Percentiles rank a stretch among this genome's conserved stretches.
Evolutionary conservation across 1,139 yeast genomes (phyloP).

Genomic region (Suzukiozyma palmioleophila): DNA sequence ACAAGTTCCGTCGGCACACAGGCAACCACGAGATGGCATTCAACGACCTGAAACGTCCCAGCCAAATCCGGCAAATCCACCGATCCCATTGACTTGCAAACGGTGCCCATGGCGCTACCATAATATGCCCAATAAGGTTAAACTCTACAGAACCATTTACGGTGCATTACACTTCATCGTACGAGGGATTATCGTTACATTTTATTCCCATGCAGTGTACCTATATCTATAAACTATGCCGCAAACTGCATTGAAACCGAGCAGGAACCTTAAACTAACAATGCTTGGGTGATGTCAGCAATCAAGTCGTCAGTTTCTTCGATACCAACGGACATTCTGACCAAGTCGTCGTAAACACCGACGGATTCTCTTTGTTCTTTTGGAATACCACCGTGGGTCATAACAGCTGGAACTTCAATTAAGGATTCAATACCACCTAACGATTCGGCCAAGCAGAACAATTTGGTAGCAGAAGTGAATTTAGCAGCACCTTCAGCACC

Average conservation of each 20-base stretch:
- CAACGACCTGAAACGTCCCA: too few relatives aligned
- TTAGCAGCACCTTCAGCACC: conserved; percentile 73
- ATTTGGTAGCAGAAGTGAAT: conserved; percentile 69
- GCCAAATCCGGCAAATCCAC: too few relatives aligned
- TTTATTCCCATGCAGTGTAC: too few relatives aligned
- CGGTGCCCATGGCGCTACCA: too few relatives aligned
- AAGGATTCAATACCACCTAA: conserved; percentile 88
- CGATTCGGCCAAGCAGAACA: conserved; percentile 85
- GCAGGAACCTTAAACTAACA: conserved; percentile 21
- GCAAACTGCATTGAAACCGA: conserved; percentile 10
- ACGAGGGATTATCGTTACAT: too few relatives aligned
- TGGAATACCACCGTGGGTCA: conserved; percentile 94
- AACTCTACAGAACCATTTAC: too few relatives aligned
- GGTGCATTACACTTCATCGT: too few relatives aligned
- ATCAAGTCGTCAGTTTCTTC: conserved; percentile 79
- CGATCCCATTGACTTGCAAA: too few relatives aligned
- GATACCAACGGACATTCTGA: conserved; percentile 82
- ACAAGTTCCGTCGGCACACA: too few relatives aligned
- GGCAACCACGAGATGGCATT: too few relatives aligned
- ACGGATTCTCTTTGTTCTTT: conserved; percentile 72
- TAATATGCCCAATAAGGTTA: too few relatives aligned
- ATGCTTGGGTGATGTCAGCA: conserved; percentile 69
- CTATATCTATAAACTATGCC: background rate
- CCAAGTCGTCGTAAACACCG: conserved; percentile 79
- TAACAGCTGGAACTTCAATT: conserved; percentile 84